Percentiles rank a stretch among this genome's conserved stretches.
These are phyloP conservation scores for Penicillium atrosanguineum DNA, from an alignment of 495 filamentous ascomycete species.

Conservation along the genomic window DNA sequence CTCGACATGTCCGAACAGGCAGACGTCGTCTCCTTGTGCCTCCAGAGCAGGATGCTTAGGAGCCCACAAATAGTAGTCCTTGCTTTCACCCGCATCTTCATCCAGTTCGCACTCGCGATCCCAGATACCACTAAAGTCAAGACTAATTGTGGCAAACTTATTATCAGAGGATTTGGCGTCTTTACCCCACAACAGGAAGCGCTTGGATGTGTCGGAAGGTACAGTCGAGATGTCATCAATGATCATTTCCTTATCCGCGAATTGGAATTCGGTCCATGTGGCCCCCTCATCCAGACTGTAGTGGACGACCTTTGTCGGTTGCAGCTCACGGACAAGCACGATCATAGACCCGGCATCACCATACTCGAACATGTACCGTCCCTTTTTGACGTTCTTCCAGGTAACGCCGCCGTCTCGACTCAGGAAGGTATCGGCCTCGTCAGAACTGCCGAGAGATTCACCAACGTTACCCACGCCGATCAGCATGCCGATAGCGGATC, in stretches of 20 bases:
- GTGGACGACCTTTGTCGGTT: conserved; percentile 63
- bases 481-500: conserved; percentile 87
- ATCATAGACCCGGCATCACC: conserved; percentile 92
- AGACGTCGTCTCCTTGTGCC: conserved; percentile 48
- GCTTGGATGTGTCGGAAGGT: conserved; percentile 81
- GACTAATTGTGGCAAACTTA: conserved; percentile 64
- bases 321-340: conserved; percentile 68
- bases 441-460: conserved; percentile 47
- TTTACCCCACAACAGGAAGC: conserved; percentile 85
- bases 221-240: conserved; percentile 81
- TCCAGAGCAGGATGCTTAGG: conserved; percentile 74
- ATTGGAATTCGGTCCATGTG: conserved; percentile 71
- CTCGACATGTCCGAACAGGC: conserved; percentile 87
- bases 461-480: conserved; percentile 92
- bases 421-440: conserved; percentile 80
- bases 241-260: conserved; percentile 64
- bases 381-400: conserved; percentile 83
- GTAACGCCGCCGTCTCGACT: conserved; percentile 82
- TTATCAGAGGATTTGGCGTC: conserved; percentile 38
- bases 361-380: conserved; percentile 85
- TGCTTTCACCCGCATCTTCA: conserved; percentile 59
- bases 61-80: conserved; percentile 80
- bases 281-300: conserved; percentile 80
- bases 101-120: conserved; percentile 66
- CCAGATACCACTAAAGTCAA: conserved; percentile 82